Base-by-base conservation (phyloP, 2,329 filamentous ascomycete genomes). In the Exophiala sp. region DNA sequence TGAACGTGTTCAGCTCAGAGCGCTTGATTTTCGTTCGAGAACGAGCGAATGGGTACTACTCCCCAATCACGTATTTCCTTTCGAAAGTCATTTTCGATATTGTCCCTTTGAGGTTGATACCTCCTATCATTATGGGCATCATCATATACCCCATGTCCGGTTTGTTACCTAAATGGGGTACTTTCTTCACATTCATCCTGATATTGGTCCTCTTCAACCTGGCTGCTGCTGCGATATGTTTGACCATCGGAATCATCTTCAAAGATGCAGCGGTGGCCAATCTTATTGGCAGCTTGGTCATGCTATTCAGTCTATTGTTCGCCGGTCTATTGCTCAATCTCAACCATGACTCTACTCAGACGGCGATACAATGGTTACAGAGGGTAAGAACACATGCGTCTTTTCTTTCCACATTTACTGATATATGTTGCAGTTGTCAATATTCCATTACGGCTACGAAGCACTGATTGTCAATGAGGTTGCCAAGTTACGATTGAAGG, bases 111-210 rank as follows among this genome's bases (percentile, higher is more conserved):
- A 84, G 94, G 45, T 86, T 99, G 52, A 87, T 99, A 44, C 94
- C 94, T 4, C 94, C 94, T 0, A 87, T 97, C 58, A 86, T 99
- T 55, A 94, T 97, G 82, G 94, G 92, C 12, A 84, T 89, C 29
- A 97, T 99, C 58, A 84, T 99, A 18, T 99, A 99, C 69, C 94
- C 94, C 0, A 99, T 99, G 94, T 96, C 91, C 0, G 94, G 94
- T 2, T 78, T 99, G 11, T 86, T 95, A 18, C 83, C 94, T 0
- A 87, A 91, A 52, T 85, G 84, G 69, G 75, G 82, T 1, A 88
- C 96, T 67, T 99, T 99, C 71, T 81, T 92, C 69, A 90, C 88
- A 62, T 99, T 99, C 67, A 83, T 97, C 62, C 77, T 96, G 3
- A 89, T 97, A 50, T 78, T 99, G 41, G 89, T 97, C 0, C 80